Evolutionary conservation across 306 rosid species (phyloP), one percentile per base, ranked within the genome.

Genomic region (Leucaena leucocephala): DNA sequence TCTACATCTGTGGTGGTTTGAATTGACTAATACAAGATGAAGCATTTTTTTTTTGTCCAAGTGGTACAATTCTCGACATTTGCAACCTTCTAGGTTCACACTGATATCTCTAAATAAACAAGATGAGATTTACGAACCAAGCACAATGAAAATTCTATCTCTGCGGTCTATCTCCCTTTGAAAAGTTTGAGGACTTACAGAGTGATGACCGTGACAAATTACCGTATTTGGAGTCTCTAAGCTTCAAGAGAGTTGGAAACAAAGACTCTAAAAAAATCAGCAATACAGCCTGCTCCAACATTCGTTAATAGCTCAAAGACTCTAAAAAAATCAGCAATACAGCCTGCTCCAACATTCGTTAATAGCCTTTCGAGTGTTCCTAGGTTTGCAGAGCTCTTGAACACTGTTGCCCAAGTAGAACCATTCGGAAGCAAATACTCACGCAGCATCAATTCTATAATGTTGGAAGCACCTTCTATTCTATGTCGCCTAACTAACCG

Each of bases 391-490:
- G 68, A 90, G 85, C 80, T 71, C 85, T 77, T 85, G 85, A 69
- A 91, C 81, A 91, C 83, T 72, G 80, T 82, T 77, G 91, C 89
- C 98, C 98, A 95, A 13, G 96, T 91, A 73, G 97, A 90, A 61
- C 88, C 79, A 77, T 88, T 87, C 5, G 90, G 98, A 17, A 84
- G 84, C 85, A 95, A 83, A 86, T 69, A 82, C 75, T 87, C 91
- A 45, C 72, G 73, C 69, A 95, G 82, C 98, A 95, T 95, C 68
- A 91, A 85, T 81, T 86, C 91, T 38, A 95, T 82, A 80, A 90
- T 83, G 65, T 65, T 83, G 65, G 85, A 83, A 85, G 98, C 96
- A 82, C 90, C 89, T 76, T 52, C 13, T 4, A 68, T 76, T 80
- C 88, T 90, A 17, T 91, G 90, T 69, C 83, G 83, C 89, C 89